Evolutionary conservation across 179 eudicot genomes (phyloP).

Genomic region (Carnegiea gigantea): DNA sequence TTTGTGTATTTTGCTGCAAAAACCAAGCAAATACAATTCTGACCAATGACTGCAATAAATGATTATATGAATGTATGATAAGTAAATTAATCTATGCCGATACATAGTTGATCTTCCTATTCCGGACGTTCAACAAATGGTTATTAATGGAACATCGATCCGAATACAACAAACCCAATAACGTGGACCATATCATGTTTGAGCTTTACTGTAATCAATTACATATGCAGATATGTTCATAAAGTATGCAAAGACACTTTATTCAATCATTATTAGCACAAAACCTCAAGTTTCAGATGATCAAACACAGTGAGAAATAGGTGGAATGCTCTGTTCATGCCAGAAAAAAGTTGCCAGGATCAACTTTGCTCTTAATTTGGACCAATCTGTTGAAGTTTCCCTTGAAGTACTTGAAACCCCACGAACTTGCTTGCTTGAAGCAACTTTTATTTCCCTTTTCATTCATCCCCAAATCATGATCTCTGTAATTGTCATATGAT

Average conservation of each 20-base stretch:
- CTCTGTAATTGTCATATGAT: conserved; percentile 58
- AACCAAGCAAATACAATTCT: too few relatives aligned
- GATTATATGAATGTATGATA: too few relatives aligned
- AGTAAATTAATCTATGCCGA: too few relatives aligned
- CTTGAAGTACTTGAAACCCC: conserved; percentile 48
- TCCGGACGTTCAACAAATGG: background rate
- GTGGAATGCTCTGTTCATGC: too few relatives aligned
- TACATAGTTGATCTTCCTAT: background rate
- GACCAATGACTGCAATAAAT: too few relatives aligned
- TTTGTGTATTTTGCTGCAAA: too few relatives aligned
- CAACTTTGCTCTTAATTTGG: conserved; percentile 35
- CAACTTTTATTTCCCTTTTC: conserved; percentile 7
- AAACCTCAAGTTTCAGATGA: background rate
- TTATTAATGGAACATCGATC: background rate
- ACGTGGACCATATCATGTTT: too few relatives aligned
- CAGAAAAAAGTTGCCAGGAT: conserved; percentile 44
- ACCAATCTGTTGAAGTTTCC: conserved; percentile 40
- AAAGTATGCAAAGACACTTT: background rate
- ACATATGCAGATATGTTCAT: too few relatives aligned
- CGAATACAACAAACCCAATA: background rate
- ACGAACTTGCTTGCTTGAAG: conserved; percentile 28
- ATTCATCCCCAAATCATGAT: conserved; percentile 48
- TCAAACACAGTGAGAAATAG: conserved; percentile 3
- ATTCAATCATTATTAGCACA: background rate
- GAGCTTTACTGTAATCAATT: too few relatives aligned